Evolutionary conservation across 2,329 filamentous ascomycete species (phyloP).

Genomic region (Cladosporium sp.): DNA sequence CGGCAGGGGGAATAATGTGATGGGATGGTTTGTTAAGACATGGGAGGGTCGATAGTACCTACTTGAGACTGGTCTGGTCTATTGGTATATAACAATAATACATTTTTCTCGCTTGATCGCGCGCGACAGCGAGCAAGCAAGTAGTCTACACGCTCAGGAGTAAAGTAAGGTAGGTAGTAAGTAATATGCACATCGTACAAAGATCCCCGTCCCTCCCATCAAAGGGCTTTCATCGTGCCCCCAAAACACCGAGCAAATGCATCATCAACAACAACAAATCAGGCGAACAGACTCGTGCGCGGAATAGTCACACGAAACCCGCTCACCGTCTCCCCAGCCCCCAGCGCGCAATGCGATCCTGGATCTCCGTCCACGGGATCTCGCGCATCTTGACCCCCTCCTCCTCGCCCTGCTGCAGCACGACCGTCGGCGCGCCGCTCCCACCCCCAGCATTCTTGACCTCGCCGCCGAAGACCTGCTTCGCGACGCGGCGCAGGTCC

Average conservation of each 20-base stretch:
- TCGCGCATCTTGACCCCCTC: slow-evolving; percentile 61
- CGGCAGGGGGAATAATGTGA: no score
- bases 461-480: slow-evolving; percentile 67
- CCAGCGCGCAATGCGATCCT: slow-evolving; percentile 78
- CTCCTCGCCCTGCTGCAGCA: slow-evolving; percentile 83
- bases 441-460: slow-evolving; percentile 70
- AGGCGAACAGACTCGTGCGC: background rate
- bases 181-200: no score
- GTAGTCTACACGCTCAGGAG: no score
- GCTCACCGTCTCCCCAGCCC: slow-evolving; percentile 58
- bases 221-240: no score
- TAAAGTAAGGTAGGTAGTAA: no score
- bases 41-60: no score
- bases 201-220: no score
- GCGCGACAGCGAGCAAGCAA: no score
- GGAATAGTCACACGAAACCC: background rate
- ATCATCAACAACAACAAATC: background rate
- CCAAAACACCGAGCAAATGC: background rate
- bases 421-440: slow-evolving; percentile 85
- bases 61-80: no score
- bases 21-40: no score
- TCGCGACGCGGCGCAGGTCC: slow-evolving; percentile 77
- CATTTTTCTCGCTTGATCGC: no score
- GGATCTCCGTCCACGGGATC: slow-evolving; percentile 82
- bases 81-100: no score